Base-by-base conservation (phyloP, 345 rosid species). In the Eucalyptus pauciflora region DNA sequence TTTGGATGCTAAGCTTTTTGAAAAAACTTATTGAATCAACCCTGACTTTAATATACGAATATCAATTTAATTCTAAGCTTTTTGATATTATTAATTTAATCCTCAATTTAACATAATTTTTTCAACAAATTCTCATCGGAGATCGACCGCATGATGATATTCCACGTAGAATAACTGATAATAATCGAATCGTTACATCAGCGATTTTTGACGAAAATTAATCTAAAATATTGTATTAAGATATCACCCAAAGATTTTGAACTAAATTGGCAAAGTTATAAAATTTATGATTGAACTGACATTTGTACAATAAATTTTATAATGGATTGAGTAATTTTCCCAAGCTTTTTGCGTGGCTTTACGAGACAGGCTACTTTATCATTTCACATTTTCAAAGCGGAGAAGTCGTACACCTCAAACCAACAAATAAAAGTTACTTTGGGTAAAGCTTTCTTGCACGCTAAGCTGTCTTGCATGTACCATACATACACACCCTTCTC, bases 141-240 rank as follows among this genome's bases (percentile, higher is more conserved):
- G 7, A 60, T 60, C 8, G 0, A 27, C 13, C 5, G 25, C n/a
- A 8, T 5, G 7, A 58, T 12, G 7, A 27, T 20, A 58, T 25
- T 25, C 1, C 14, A 5, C 3, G 2, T 58, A 58, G n/a, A 7
- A 58, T 25, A 8, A 5, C 15, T 1, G 0, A 27, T 25, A 27
- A 60, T 27, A 4, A 60, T 12, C 12, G 4, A 27, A 10, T 25
- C 8, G 2, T 60, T 12, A 27, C 31, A 6, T 27, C 16, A 1
- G 0, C 1, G 0, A 5, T 27, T 60, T 58, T 25, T 27, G 0
- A 52, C 3, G 1, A 58, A 25, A 58, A 58, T 58, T 58, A 7
- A 58, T 58, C 0, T 3, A 5, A 60, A 27, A 27, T 3, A 60
- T 5, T 58, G 3, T 27, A 60, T 60, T 3, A 6, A 5, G 14